These are phyloP conservation scores for Pogostemon cablin DNA, from an alignment of 257 asterid species.

Conservation along the genomic window DNA sequence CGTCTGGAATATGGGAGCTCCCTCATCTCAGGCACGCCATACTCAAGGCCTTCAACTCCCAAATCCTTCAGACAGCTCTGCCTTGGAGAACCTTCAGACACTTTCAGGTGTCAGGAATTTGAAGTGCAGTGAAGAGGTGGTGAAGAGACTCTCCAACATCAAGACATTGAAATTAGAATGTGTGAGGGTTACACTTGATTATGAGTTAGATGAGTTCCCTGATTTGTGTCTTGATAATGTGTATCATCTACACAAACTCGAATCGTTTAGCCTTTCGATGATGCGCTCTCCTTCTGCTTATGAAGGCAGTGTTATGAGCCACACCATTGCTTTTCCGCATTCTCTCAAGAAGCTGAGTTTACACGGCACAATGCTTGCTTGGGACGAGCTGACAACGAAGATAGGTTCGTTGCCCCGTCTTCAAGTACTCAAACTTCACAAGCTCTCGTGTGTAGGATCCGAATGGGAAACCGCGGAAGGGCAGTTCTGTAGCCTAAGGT, in stretches of 20 bases:
- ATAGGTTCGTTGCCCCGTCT: slow-evolving; percentile 31
- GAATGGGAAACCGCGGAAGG: slow-evolving; percentile 25
- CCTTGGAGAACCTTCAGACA: not conserved
- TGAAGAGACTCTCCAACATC: not conserved
- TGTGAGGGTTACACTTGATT: too few relatives aligned
- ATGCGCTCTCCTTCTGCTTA: too few relatives aligned
- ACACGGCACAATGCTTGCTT: not conserved
- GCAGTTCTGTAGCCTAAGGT: not conserved
- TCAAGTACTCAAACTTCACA: not conserved
- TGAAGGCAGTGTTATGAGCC: too few relatives aligned
- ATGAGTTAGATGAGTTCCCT: not conserved
- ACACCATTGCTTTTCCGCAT: not conserved
- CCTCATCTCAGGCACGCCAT: not conserved
- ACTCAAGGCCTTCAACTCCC: not conserved
- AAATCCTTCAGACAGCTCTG: not conserved
- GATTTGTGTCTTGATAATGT: not conserved
- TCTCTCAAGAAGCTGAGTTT: slow-evolving; percentile 28
- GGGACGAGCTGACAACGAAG: slow-evolving; percentile 25
- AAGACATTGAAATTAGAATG: not conserved
- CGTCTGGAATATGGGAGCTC: not conserved
- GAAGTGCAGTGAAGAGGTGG: not conserved
- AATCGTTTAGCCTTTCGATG: not conserved
- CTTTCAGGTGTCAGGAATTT: not conserved
- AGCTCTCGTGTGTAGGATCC: not conserved
- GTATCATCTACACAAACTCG: not conserved